Evolutionary conservation across 352 stramenopile genomes (phyloP), one percentile per base, ranked within the genome.

Genomic region (Pelagophyceae sp.): DNA sequence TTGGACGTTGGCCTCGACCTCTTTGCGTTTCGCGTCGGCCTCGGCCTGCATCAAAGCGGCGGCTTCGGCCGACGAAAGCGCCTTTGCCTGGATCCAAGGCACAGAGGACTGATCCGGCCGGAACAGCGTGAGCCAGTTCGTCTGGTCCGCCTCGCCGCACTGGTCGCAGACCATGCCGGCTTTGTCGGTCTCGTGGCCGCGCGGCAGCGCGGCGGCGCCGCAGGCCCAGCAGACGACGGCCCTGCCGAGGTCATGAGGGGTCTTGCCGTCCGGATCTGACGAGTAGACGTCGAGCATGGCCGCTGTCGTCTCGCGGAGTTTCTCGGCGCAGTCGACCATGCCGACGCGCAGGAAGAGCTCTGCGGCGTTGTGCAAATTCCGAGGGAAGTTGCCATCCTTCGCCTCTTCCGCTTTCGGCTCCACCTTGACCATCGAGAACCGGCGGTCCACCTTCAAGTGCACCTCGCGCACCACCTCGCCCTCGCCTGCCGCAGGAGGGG

Each of bases 271-370:
- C n/a, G 70, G 70, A 6, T 37, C 6, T 25, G n/a, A 6, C n/a
- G 61, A 17, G 61, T 40, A 40, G 31, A 71, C 38, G 29, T 71
- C 33, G 15, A 71, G 33, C 50, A 81, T 67, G 32, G 25, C 40
- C 51, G 38, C 58, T 27, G 77, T 81, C 54, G 33, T 38, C 17
- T 75, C 35, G 50, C 63, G 72, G 0, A 81, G 38, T 45, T 38
- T 64, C 38, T 78, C 72, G 23, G 72, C 77, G 25, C 72, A 58
- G 31, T 72, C 72, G 29, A 79, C 72, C 58, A 81, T 69, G 6
- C 72, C 75, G 35, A 69, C 29, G 67, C 51, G 51, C 51, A 82
- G 54, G 74, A 82, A 82, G 37, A 82, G 61, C 72, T 82, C 78
- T 0, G 70, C 78, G 0, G 67, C 78, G 74, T 80, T 82, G 58